Conservation (phyloP, 148 eudicot species). For the Camellia sinensis region DNA sequence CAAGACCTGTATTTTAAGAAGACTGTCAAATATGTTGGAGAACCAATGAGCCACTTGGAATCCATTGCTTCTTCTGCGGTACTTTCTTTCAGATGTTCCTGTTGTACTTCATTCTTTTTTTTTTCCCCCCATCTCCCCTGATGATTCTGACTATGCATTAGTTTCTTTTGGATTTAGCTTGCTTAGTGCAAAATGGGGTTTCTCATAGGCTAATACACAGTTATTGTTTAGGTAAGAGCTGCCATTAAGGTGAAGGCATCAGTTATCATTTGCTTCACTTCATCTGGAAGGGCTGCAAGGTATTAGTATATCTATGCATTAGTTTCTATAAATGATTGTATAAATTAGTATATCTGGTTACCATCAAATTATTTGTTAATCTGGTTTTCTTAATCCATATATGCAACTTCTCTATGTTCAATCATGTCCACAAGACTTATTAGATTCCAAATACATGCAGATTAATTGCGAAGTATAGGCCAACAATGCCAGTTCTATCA, state of each 20-base stretch:
- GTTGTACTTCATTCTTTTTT: background rate
- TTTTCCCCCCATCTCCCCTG: background rate
- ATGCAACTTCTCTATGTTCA: background rate
- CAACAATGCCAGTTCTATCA: conserved; percentile 76
- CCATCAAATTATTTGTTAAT: background rate
- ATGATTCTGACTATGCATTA: background rate
- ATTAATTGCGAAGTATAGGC: conserved; percentile 82
- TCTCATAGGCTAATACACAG: conserved; percentile 2
- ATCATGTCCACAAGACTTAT: background rate
- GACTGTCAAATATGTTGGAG: conserved; percentile 66
- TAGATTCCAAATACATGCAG: conserved; percentile 29
- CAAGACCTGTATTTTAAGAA: conserved; percentile 71
- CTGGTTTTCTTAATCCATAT: background rate
- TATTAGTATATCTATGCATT: conserved; percentile 13
- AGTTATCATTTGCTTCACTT: conserved; percentile 92
- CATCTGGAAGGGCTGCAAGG: conserved; percentile 98
- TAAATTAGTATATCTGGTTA: background rate
- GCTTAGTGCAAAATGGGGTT: background rate
- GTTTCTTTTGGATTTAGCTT: background rate
- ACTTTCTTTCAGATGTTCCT: conserved; percentile 15
- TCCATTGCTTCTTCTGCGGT: conserved; percentile 91
- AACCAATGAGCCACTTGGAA: conserved; percentile 81
- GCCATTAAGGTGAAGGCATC: conserved; percentile 97
- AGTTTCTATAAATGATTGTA: background rate
- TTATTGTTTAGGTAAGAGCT: conserved; percentile 63